Evolutionary conservation across 2,329 filamentous ascomycete genomes (phyloP), one percentile per base, ranked within the genome.

Genomic region (Trematosphaeria pertusa): DNA sequence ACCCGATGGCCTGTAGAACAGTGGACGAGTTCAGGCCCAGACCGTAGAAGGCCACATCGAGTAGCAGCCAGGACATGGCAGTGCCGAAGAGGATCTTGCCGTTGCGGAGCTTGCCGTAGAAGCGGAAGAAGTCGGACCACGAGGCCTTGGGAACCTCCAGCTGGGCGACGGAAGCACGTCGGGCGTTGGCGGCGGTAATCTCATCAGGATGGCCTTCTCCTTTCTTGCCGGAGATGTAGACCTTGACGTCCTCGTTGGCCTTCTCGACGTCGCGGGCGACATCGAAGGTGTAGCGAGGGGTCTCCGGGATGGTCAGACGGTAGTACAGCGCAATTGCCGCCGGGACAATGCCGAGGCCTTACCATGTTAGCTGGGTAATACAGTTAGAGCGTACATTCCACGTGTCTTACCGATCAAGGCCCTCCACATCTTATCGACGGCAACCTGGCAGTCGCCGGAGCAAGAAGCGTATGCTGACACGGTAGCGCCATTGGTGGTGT

Each of bases 351-450:
- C 73, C 73, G 11, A 75, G 59, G 5, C 89, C 88, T 87, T 59
- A 87, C 81, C 26, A 87, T 78, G 62, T 92, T 87, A 37, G 30
- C 21, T 11, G 14, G 12, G 28, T 12, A 38, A 21, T 42, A 91
- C 75, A 91, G 91, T 19, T 87, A 86, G 44, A 88, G 88, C 24
- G 87, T 90, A 73, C 87, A 31, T 87, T 89, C 73, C n/a, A n/a
- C n/a, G n/a, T n/a, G n/a, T n/a, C 53, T 26, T 52, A 46, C 73
- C 73, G 33, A 74, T 70, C 10, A 76, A 62, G 20, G 71, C 66
- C 33, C 73, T 67, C 72, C 73, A 75, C 58, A 74, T 68, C 46
- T 69, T 70, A 52, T 75, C 73, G 9, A 75, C 65, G 7, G 64
- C 62, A 26, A 69, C 22, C n/a, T 48, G 46, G 44, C 68, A 71